Evolutionary conservation across 345 rosid genomes (phyloP).

Genomic region (Lepidium didymum): DNA sequence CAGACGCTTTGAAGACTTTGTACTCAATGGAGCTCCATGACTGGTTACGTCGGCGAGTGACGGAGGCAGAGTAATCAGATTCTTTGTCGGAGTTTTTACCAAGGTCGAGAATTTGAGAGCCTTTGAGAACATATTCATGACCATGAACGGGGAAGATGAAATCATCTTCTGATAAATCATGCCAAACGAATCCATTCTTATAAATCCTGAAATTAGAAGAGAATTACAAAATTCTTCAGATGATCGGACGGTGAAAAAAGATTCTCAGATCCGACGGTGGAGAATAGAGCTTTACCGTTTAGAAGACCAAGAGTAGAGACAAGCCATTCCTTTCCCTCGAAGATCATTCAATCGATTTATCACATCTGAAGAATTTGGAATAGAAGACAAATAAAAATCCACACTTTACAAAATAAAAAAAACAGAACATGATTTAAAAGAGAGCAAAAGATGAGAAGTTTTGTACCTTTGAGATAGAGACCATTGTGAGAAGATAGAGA

Average conservation of each 20-base stretch:
- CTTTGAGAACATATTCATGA: conserved; percentile 73
- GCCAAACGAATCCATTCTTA: conserved; percentile 87
- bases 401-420: neutral
- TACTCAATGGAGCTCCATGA: conserved; percentile 68
- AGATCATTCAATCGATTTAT: conserved; percentile 55
- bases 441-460: neutral
- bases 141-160: conserved; percentile 63
- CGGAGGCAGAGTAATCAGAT: conserved; percentile 26
- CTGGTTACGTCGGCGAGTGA: conserved; percentile 49
- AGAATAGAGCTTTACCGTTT: neutral
- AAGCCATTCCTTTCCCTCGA: conserved; percentile 73
- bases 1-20: conserved; percentile 48
- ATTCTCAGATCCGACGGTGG: neutral
- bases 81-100: conserved; percentile 18
- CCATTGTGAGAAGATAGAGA: conserved; percentile 56
- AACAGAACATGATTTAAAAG: neutral
- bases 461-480: conserved; percentile 63
- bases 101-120: conserved; percentile 53
- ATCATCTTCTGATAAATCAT: conserved; percentile 59
- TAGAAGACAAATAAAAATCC: neutral
- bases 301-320: conserved; percentile 14
- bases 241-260: neutral
- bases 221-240: neutral
- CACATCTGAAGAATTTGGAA: conserved; percentile 43
- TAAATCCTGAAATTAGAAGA: conserved; percentile 40